Percentiles rank a stretch among this genome's conserved stretches.
phyloP scores from a whole-genome alignment of 176 grass and related monocot genomes.

The Cymbopogon citratus region DNA sequence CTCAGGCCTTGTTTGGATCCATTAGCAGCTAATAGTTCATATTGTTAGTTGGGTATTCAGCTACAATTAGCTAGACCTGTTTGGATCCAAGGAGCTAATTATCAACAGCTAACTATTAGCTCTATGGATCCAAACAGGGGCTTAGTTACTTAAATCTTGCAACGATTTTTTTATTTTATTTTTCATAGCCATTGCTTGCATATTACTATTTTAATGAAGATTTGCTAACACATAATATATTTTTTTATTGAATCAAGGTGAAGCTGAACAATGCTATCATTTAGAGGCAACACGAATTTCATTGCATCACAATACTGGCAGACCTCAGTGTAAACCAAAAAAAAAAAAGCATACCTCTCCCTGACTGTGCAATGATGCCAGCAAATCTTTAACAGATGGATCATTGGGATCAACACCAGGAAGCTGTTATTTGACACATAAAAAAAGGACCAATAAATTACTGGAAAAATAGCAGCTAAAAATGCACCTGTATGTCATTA shows the following conservation, averaged over 20 bases:
- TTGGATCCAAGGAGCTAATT: not conserved
- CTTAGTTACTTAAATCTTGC: not conserved
- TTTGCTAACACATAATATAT: not conserved
- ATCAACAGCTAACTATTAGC: not conserved
- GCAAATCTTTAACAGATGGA: conserved; percentile 85
- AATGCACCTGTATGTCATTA: not conserved
- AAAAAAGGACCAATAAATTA: not conserved
- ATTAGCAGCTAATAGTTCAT: not conserved
- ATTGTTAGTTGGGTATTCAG: not conserved
- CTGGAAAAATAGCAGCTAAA: not conserved
- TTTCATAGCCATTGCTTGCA: not conserved
- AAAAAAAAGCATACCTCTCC: conserved; percentile 51
- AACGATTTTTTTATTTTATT: not conserved
- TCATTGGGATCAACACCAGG: conserved; percentile 99
- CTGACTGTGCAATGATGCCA: conserved; percentile 78
- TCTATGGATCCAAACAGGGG: not conserved
- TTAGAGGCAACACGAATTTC: not conserved
- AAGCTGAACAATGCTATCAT: not conserved
- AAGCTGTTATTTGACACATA: conserved; percentile 47
- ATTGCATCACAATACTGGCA: not conserved
- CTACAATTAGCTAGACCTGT: not conserved
- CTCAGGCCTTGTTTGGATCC: not conserved
- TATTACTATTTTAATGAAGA: not conserved
- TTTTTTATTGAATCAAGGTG: not conserved
- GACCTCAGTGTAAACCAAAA: not conserved